Base-by-base conservation (phyloP, 2,329 filamentous ascomycete species). In the Allantophomopsis cytisporea region DNA sequence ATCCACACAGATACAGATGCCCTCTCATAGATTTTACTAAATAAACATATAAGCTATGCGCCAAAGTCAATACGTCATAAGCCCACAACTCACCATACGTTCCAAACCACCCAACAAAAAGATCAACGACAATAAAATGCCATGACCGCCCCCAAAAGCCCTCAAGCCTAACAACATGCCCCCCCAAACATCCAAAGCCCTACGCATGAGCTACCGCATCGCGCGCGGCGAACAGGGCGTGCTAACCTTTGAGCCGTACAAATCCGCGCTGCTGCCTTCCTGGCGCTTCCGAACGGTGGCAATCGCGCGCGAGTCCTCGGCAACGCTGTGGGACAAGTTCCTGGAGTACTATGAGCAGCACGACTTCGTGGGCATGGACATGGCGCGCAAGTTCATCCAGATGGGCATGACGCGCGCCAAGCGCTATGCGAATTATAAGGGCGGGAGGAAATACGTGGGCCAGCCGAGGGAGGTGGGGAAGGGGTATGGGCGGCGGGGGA, bases 281-380 rank as follows among this genome's bases (percentile, higher is more conserved):
- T 79, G 74, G 74, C 65, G 69, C 5, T 80, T 79, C 59, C 64
- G 63, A 35, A 75, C 66, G 0, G 55, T 63, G 0, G 48, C 61
- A 1, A 61, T 76, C n/a, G 73, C 73, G 0, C 54, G 54, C 2
- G 54, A 60, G 31, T 74, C 69, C 35, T 68, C 71, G 0, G 38
- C 54, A 1, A 59, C 60, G 1, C 61, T 79, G 0, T 71, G 64
- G 54, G 40, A 46, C 0, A 61, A 65, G 3, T 80, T 79, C 47
- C 50, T 67, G 12, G 56, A 59, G 8, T 79, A 74, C 48, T 59
- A 69, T n/a, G 49, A 52, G 2, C 48, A 60, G 6, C 58, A 57
- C 3, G 74, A 79, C 51, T 75, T 80, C 41, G 69, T 79, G 1
- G 75, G 76, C 10, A 76, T 76, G 61, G 75, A 80, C 41, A 79